Base-by-base conservation (phyloP, 2,329 filamentous ascomycete species). In the Graphilbum fragrans region DNA sequence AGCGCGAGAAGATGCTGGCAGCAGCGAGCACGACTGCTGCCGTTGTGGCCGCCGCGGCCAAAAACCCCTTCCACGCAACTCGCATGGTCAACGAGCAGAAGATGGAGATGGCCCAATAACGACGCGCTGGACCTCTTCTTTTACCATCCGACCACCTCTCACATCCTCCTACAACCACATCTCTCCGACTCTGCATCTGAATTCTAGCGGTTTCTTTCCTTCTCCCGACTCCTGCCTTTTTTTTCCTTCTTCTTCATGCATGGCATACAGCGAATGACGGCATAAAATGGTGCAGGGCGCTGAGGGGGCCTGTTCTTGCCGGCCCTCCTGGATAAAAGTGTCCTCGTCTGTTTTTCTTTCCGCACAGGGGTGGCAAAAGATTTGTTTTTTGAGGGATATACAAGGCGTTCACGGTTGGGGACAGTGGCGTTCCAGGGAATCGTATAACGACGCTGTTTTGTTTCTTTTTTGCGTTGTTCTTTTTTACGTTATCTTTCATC, bases 1-100 rank as follows among this genome's bases (percentile, higher is more conserved):
- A 85, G 58, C 70, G 75, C 47, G 69, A 74, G 53, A 51, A 51
- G 11, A 36, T 47, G 42, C 40, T 47, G 38, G 38, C 43, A n/a
- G 46, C 47, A 5, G 48, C 46, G 17, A 49, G 47, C 5, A 10
- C n/a, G 17, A 49, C 47, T 6, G 44, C 39, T 4, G 43, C 48
- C 3, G 48, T 47, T 14, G 48, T 49, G 6, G 29, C 29, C 14
- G 45, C 43, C 5, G 47, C 47, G 0, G 48, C 48, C 8, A 45
- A 45, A 18, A 50, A 49, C 41, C 46, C 48, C 2, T 50, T 50
- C 33, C 37, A 43, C 19, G 31, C 21, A 17, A 17, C 32, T 19
- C 7, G 23, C 23, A 12, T 12, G 7, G 23, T 27, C 23, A 12
- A 12, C 23, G 7, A 7, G 23, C 31, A 36, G 18, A 23, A 35